Evolutionary conservation across 2,329 filamentous ascomycete genomes (phyloP), one percentile per base, ranked within the genome.

Genomic region (Pseudomassariella vexata): DNA sequence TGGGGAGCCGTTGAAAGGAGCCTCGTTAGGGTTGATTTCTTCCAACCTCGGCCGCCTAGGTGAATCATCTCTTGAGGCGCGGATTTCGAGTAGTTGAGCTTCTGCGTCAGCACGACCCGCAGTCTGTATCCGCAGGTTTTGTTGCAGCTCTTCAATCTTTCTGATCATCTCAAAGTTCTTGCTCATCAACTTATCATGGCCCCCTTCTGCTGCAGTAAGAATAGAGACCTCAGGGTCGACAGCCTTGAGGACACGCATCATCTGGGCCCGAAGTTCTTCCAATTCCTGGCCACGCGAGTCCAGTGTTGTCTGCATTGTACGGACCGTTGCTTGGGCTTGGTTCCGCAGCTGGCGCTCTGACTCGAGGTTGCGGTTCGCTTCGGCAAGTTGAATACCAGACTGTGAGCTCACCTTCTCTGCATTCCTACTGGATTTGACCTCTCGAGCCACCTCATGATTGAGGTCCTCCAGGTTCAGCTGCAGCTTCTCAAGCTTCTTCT

Each of bases 401-500:
- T 79, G 83, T 1, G 87, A 94, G 12, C 86, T 82, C 15, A 80
- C 75, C 56, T 95, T 94, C 59, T 96, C 90, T 4, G 89, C 90
- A 53, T 85, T 92, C 38, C 90, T 80, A 50, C 82, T 92, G 14
- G 80, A 79, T 63, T 95, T 94, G 51, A 89, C 86, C 59, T 95
- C 90, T 19, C 88, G 76, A 30, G 85, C 84, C 33, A 95, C 74
- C 57, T 96, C 88, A 47, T 96, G 90, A 46, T 87, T 94, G 21
- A 95, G 68, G 55, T 98, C 90, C 55, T 98, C 90, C 7, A 96
- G 62, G 48, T 75, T 88, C 24, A 96, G 72, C 31, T 88, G 77
- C 18, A 96, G 69, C 59, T 95, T 95, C 60, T 96, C 90, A 32
- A 92, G 84, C 56, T 92, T 87, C 66, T 96, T 96, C 56, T 95